Evolutionary conservation across 495 filamentous ascomycete genomes (phyloP).

Genomic region (Aspergillus bridgeri): DNA sequence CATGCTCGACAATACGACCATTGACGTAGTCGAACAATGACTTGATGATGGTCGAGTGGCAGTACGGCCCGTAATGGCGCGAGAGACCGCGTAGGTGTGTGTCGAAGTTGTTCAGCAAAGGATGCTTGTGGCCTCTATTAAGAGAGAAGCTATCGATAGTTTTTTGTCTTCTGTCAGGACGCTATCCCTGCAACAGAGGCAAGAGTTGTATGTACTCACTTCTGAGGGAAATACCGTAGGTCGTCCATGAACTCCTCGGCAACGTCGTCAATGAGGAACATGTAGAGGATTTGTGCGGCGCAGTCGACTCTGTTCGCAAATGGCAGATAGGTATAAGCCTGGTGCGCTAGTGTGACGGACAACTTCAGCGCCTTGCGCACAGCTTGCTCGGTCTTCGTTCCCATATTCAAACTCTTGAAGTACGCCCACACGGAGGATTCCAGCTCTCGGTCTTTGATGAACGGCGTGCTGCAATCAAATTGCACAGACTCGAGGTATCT

Average conservation of each 20-base stretch:
- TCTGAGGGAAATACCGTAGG: neutral
- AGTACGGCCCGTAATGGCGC: slow-evolving; percentile 5
- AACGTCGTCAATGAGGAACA: slow-evolving; percentile 5
- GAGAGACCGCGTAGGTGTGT: neutral
- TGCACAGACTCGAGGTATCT: too few species aligned
- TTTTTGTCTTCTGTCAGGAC: too few species aligned
- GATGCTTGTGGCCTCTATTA: slow-evolving; percentile 1
- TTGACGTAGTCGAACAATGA: slow-evolving; percentile 5
- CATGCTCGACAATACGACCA: slow-evolving; percentile 1
- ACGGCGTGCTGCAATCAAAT: too few species aligned
- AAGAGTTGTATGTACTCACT: too few species aligned
- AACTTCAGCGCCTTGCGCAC: neutral
- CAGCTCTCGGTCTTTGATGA: too few species aligned
- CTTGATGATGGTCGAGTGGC: slow-evolving; percentile 6
- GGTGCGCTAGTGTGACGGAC: neutral
- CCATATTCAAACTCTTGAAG: slow-evolving; percentile 1
- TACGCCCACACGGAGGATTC: neutral
- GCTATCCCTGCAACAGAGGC: too few species aligned
- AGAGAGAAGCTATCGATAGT: neutral
- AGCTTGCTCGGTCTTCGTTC: neutral
- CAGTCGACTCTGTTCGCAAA: slow-evolving; percentile 3
- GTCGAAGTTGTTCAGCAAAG: slow-evolving; percentile 2
- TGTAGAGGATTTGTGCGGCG: neutral
- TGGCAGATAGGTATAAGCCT: neutral
- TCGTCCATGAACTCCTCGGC: slow-evolving; percentile 3